Evolutionary conservation across 2,329 filamentous ascomycete species (phyloP).

Genomic region (Fusarium circinatum): DNA sequence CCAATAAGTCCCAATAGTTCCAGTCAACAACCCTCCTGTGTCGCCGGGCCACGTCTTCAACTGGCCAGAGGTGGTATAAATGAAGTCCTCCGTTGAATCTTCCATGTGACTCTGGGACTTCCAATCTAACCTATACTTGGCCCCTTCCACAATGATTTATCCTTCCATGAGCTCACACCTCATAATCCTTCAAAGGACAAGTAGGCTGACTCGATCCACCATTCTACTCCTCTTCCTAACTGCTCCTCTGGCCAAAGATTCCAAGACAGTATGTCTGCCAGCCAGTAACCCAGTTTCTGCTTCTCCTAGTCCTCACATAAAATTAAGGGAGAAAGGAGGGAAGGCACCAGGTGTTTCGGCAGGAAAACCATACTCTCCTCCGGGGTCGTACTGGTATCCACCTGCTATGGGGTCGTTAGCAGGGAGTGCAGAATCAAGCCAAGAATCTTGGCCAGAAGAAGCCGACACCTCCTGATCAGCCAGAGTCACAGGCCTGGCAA

Average conservation of each 20-base stretch:
- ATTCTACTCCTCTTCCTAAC: neutral
- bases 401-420: accelerated
- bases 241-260: neutral
- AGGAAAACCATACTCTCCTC: neutral
- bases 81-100: no score
- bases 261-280: neutral
- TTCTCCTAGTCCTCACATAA: neutral
- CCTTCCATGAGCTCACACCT: no score
- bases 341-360: no score
- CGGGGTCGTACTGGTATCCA: no score
- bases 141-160: accelerated
- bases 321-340: accelerated
- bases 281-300: accelerated
- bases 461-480: neutral
- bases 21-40: no score
- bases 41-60: no score
- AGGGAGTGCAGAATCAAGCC: accelerated
- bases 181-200: neutral
- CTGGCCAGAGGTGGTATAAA: neutral
- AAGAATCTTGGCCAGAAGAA: no score
- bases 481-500: neutral
- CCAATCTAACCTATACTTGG: no score
- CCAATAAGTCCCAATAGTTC: accelerated
- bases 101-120: accelerated
- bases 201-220: neutral